Evolutionary conservation across 2,329 filamentous ascomycete species (phyloP).

Genomic region (Colletotrichum somersetense): DNA sequence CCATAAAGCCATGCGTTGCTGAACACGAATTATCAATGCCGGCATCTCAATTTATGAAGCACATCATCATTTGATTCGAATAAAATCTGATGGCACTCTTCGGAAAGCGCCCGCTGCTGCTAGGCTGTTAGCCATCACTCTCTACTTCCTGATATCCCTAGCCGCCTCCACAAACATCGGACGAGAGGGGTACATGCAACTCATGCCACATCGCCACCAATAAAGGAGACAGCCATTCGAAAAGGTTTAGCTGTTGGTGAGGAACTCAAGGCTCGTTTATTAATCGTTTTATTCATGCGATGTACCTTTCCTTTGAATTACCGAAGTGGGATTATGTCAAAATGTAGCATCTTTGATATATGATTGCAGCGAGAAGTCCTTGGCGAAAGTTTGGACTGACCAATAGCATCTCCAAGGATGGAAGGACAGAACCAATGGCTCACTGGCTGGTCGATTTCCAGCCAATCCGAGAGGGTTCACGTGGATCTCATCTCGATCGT

Average conservation of each 20-base stretch:
- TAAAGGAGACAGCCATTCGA: background rate
- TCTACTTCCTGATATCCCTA: background rate
- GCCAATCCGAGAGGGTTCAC: background rate
- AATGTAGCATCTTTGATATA: background rate
- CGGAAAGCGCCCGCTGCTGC: background rate
- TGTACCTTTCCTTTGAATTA: background rate
- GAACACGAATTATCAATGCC: background rate
- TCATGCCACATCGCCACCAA: slow-evolving; percentile 33
- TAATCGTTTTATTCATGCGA: background rate
- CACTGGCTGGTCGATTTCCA: background rate
- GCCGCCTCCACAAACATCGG: slow-evolving; percentile 18
- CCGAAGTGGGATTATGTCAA: background rate
- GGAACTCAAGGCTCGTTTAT: no score
- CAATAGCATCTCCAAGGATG: background rate
- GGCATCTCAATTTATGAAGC: background rate
- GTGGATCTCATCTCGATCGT: background rate
- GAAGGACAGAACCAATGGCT: background rate
- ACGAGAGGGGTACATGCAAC: slow-evolving; percentile 38
- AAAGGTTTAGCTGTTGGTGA: background rate
- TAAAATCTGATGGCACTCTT: background rate
- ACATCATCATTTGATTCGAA: background rate
- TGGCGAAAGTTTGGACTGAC: background rate
- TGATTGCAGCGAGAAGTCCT: background rate
- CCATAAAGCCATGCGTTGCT: background rate
- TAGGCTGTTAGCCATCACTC: slow-evolving; percentile 6